Conservation (phyloP, 148 eudicot species). For the Cornus kousa region DNA sequence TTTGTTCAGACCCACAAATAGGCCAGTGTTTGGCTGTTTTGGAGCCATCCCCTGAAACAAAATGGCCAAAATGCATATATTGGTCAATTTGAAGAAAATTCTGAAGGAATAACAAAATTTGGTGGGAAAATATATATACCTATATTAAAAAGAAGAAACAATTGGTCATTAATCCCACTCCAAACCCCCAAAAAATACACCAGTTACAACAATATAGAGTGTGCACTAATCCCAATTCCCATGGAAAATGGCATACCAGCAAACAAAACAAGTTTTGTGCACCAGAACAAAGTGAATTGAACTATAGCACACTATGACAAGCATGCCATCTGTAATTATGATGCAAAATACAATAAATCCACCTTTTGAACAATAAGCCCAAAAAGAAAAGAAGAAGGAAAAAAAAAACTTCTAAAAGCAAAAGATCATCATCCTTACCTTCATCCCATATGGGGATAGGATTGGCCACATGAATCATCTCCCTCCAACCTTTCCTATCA, state of each 20-base stretch:
- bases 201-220: too few relatives aligned
- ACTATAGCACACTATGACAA: neutral
- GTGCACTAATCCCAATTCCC: neutral
- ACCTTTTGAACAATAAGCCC: too few relatives aligned
- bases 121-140: neutral
- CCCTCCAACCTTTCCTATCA: too few relatives aligned
- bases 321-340: too few relatives aligned
- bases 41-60: constrained; percentile 16
- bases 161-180: neutral
- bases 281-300: neutral
- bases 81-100: neutral
- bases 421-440: too few relatives aligned
- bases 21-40: neutral
- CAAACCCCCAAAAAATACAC: neutral
- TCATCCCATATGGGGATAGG: too few relatives aligned
- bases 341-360: too few relatives aligned
- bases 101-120: neutral
- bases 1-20: neutral
- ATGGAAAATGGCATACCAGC: neutral
- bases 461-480: too few relatives aligned
- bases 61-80: neutral
- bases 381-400: too few relatives aligned
- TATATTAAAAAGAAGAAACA: neutral
- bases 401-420: too few relatives aligned
- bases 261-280: neutral